Percentiles rank a stretch among this genome's conserved stretches.
Evolutionary conservation across 164 flowering plant species (phyloP).

Genomic region (Houttuynia cordata): DNA sequence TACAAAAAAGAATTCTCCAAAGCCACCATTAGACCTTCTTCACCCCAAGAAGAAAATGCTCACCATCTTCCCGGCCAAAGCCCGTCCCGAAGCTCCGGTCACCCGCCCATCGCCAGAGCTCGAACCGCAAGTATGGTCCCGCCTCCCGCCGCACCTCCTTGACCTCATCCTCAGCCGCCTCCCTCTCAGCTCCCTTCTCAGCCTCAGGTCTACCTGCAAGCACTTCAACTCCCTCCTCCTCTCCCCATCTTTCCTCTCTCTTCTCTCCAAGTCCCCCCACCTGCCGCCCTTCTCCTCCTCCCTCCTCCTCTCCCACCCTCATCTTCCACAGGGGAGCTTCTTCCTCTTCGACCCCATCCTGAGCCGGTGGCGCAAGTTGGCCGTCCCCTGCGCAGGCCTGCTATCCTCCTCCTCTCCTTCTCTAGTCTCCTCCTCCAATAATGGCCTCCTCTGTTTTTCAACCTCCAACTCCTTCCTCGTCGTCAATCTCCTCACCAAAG

Average conservation of each 20-base stretch:
- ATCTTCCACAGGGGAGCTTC: slow-evolving; percentile 16
- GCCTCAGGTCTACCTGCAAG: slow-evolving; percentile 53
- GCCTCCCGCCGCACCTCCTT: slow-evolving; percentile 45
- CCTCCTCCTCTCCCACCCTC: slow-evolving; percentile 63
- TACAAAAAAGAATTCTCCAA: too few species aligned
- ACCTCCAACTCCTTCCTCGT: slow-evolving; percentile 38
- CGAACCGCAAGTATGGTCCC: slow-evolving; percentile 62
- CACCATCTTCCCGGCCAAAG: too few species aligned
- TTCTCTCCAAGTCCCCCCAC: slow-evolving; percentile 22
- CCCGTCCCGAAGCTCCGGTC: neutral
- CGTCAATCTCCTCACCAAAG: slow-evolving; percentile 35
- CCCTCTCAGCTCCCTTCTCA: slow-evolving; percentile 36
- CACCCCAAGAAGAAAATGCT: too few species aligned
- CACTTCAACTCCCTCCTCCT: slow-evolving; percentile 50
- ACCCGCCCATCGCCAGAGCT: slow-evolving; percentile 14
- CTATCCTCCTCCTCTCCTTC: neutral
- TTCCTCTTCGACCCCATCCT: slow-evolving; percentile 33
- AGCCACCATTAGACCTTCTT: too few species aligned
- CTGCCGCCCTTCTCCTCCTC: slow-evolving; percentile 30
- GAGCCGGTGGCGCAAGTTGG: slow-evolving; percentile 33
- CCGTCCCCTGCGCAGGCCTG: slow-evolving; percentile 14
- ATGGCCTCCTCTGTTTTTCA: slow-evolving; percentile 59
- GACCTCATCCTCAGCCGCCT: slow-evolving; percentile 47
- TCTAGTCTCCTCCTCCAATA: slow-evolving; percentile 32
- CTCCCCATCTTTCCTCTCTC: slow-evolving; percentile 39